These are phyloP conservation scores for Raffaelea arxii DNA, from an alignment of 2,329 filamentous ascomycete species.

Conservation along the genomic window DNA sequence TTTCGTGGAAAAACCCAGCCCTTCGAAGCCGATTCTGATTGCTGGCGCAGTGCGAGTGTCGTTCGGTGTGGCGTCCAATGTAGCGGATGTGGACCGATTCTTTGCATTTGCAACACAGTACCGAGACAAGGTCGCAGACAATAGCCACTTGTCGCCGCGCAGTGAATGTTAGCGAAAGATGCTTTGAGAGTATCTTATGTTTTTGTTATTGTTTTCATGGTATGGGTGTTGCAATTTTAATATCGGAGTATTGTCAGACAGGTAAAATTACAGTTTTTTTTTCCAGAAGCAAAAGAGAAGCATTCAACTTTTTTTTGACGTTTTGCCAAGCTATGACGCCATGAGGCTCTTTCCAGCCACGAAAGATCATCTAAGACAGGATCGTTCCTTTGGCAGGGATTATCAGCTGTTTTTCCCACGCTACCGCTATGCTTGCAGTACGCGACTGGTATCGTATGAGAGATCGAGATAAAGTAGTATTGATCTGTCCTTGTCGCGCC, in stretches of 20 bases:
- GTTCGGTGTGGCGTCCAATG: conserved; percentile 26
- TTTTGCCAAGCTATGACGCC: too few species aligned
- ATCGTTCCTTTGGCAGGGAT: too few species aligned
- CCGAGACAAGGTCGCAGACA: conserved; percentile 17
- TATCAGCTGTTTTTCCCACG: too few species aligned
- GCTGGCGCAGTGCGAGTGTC: conserved; percentile 27
- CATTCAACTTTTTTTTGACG: too few species aligned
- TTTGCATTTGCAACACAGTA: conserved; percentile 24
- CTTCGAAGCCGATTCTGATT: not conserved
- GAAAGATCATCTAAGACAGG: too few species aligned
- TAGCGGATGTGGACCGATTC: conserved; percentile 25
- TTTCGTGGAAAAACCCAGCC: not conserved
- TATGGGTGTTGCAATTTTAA: not conserved
- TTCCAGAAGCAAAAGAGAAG: too few species aligned
- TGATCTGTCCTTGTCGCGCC: not conserved
- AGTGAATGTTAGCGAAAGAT: conserved; percentile 11
- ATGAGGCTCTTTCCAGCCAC: too few species aligned
- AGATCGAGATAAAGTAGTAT: too few species aligned
- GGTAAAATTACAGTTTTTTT: too few species aligned
- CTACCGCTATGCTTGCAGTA: too few species aligned
- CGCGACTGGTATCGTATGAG: too few species aligned
- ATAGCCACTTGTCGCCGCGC: conserved; percentile 5
- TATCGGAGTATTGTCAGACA: too few species aligned
- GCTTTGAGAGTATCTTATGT: not conserved
- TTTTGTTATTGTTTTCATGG: not conserved